These are phyloP conservation scores for Beauveria sp. DNA, from an alignment of 2,329 filamentous ascomycete species.

Conservation along the genomic window DNA sequence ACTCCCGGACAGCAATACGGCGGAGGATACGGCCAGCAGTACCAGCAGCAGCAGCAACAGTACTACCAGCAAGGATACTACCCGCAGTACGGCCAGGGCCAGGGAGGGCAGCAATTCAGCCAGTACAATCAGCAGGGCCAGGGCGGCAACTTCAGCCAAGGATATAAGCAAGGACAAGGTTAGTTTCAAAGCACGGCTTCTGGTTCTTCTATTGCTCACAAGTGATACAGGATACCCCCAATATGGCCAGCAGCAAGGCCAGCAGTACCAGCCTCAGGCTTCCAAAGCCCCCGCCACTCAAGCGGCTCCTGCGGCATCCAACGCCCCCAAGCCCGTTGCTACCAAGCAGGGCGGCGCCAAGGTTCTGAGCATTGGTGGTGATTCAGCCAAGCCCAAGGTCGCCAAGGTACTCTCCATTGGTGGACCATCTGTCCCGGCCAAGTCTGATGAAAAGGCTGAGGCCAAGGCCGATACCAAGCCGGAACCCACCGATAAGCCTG, in stretches of 20 bases:
- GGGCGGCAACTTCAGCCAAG: slow-evolving; percentile 43
- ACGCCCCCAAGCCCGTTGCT: slow-evolving; percentile 52
- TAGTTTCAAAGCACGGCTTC: slow-evolving; percentile 28
- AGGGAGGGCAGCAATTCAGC: slow-evolving; percentile 28
- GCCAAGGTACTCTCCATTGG: slow-evolving; percentile 39
- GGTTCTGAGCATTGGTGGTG: slow-evolving; percentile 66
- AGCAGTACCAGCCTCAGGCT: slow-evolving; percentile 36
- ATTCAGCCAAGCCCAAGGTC: slow-evolving; percentile 44
- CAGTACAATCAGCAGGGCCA: slow-evolving; percentile 42
- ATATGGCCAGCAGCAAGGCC: slow-evolving; percentile 40
- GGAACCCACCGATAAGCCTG: slow-evolving; percentile 42
- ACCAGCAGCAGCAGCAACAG: slow-evolving; percentile 46
- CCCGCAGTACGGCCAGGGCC: slow-evolving; percentile 43
- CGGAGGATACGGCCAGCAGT: slow-evolving; percentile 47
- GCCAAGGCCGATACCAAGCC: slow-evolving; percentile 44
- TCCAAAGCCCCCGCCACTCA: slow-evolving; percentile 33
- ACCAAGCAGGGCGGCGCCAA: slow-evolving; percentile 56
- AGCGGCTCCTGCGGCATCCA: slow-evolving; percentile 34
- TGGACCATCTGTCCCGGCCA: slow-evolving; percentile 25
- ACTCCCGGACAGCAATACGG: slow-evolving; percentile 48
- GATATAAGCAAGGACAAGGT: slow-evolving; percentile 38
- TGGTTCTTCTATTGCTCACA: slow-evolving; percentile 12
- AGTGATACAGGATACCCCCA: slow-evolving; percentile 41
- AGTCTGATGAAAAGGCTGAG: slow-evolving; percentile 33
- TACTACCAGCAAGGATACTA: slow-evolving; percentile 50